Evolutionary conservation across 2,329 filamentous ascomycete genomes (phyloP).

Genomic region (Diaporthe australafricana): DNA sequence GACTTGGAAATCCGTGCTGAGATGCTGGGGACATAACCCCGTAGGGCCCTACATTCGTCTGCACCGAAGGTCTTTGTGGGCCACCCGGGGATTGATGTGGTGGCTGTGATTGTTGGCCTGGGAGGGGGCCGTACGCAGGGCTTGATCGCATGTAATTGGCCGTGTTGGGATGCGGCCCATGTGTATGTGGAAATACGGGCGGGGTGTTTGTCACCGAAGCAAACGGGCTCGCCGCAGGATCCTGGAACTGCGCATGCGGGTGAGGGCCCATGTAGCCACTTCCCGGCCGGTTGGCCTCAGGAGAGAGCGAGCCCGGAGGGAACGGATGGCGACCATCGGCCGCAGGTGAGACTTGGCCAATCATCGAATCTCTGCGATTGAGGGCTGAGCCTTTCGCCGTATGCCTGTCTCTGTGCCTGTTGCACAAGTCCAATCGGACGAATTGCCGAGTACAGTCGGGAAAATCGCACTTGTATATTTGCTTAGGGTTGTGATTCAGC

Average conservation of each 20-base stretch:
- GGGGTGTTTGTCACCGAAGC: constrained; percentile 59
- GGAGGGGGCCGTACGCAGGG: constrained; percentile 47
- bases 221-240: constrained; percentile 57
- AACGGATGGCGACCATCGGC: constrained; percentile 55
- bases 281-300: constrained; percentile 58
- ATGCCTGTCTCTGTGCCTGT: constrained; percentile 85
- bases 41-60: constrained; percentile 61
- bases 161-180: constrained; percentile 49
- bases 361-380: constrained; percentile 77
- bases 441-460: constrained; percentile 91
- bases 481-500: constrained; percentile 94
- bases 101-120: constrained; percentile 46
- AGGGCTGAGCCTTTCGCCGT: constrained; percentile 82
- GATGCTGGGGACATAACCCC: constrained; percentile 65
- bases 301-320: constrained; percentile 57
- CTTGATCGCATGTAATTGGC: constrained; percentile 59
- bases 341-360: constrained; percentile 61
- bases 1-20: constrained; percentile 61
- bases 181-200: constrained; percentile 48
- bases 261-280: constrained; percentile 55
- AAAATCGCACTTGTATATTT: constrained; percentile 94
- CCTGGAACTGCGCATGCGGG: constrained; percentile 60
- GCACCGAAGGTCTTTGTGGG: constrained; percentile 58
- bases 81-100: constrained; percentile 55
- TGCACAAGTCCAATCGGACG: constrained; percentile 91